These are phyloP conservation scores for Aschersonia sp. DNA, from an alignment of 2,329 filamentous ascomycete species.

Conservation along the genomic window DNA sequence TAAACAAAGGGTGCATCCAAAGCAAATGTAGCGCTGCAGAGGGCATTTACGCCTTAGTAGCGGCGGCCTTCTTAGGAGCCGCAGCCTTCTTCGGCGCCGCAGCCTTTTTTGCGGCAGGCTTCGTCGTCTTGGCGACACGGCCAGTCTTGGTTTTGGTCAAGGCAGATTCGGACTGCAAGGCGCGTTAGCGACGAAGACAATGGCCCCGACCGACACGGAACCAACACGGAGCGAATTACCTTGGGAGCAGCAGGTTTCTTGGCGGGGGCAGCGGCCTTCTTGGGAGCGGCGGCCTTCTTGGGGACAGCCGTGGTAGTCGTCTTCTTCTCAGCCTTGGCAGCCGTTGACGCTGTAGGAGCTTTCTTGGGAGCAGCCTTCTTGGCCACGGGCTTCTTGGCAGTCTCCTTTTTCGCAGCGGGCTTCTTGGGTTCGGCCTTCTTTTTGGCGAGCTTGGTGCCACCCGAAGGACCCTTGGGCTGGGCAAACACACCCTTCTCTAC, in stretches of 20 bases:
- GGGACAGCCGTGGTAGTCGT: conserved; percentile 3
- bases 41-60: conserved; percentile 21
- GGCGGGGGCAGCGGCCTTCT: conserved; percentile 21
- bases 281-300: conserved; percentile 8
- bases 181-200: background rate
- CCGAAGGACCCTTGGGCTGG: conserved; percentile 84
- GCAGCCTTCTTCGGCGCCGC: conserved; percentile 29
- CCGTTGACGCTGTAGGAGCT: conserved; percentile 5
- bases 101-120: conserved; percentile 32
- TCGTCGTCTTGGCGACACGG: conserved; percentile 58
- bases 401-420: conserved; percentile 17
- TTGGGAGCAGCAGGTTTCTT: conserved; percentile 18
- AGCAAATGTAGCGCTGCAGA: background rate
- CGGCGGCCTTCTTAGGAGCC: conserved; percentile 28
- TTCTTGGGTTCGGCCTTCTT: conserved; percentile 38
- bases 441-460: conserved; percentile 85
- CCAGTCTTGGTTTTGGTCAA: conserved; percentile 77
- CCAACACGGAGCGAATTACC: background rate
- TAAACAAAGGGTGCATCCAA: conserved; percentile 9
- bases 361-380: conserved; percentile 19
- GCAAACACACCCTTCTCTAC: conserved; percentile 78
- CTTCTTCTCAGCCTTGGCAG: conserved; percentile 14
- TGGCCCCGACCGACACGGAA: background rate
- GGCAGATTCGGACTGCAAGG: conserved; percentile 28
- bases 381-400: conserved; percentile 16